phyloP scores from a whole-genome alignment of 2,329 filamentous ascomycete species.

The Cercospora sesami region DNA sequence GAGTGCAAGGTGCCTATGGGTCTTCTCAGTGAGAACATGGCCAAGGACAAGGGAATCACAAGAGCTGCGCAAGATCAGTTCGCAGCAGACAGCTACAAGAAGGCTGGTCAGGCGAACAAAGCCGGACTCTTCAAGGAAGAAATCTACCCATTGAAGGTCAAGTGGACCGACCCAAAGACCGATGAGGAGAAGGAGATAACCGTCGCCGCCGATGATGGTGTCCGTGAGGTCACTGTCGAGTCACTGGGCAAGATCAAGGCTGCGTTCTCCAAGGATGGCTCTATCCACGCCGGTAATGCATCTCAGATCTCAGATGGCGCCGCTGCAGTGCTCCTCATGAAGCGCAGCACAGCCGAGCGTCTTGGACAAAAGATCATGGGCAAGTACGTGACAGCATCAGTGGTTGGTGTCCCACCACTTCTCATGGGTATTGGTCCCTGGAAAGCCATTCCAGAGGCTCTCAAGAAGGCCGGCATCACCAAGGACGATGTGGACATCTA shows the following conservation, averaged over 20 bases:
- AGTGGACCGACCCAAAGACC: conserved; percentile 87
- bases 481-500: conserved; percentile 94
- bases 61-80: conserved; percentile 84
- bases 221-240: conserved; percentile 82
- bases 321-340: conserved; percentile 93
- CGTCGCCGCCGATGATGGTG: conserved; percentile 82
- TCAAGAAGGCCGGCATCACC: conserved; percentile 80
- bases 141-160: conserved; percentile 81
- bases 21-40: conserved; percentile 90
- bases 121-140: conserved; percentile 90
- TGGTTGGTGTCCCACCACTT: conserved; percentile 86
- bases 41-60: conserved; percentile 72
- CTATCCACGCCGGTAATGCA: conserved; percentile 94
- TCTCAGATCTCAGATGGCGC: conserved; percentile 95
- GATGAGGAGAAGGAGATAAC: conserved; percentile 80
- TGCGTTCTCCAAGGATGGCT: conserved; percentile 86
- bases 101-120: conserved; percentile 81
- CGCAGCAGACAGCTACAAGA: conserved; percentile 88
- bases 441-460: conserved; percentile 90
- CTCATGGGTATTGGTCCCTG: conserved; percentile 96
- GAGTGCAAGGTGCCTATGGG: conserved; percentile 99
- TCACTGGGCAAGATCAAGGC: conserved; percentile 86
- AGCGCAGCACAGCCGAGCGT: conserved; percentile 81
- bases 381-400: conserved; percentile 82
- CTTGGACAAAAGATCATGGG: conserved; percentile 87